Evolutionary conservation across 2,329 filamentous ascomycete species (phyloP).

Genomic region (Ophiocordyceps camponoti-rufipedis): DNA sequence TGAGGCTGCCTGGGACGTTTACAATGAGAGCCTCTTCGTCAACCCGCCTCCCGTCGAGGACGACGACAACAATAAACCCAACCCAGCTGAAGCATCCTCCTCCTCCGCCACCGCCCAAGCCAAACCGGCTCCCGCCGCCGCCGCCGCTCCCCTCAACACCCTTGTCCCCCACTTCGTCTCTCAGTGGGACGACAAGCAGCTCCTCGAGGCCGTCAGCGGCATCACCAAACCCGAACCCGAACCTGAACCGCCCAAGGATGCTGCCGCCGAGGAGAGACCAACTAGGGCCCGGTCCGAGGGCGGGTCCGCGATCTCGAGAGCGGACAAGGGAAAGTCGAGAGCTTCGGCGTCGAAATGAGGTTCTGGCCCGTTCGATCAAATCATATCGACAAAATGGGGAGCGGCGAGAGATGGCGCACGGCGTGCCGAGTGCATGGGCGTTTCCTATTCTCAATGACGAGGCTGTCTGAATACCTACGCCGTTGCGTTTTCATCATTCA

Average conservation of each 20-base stretch:
- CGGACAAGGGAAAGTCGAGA: neutral
- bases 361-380: neutral
- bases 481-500: no score
- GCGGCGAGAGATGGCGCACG: no score
- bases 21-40: slow-evolving; percentile 48
- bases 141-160: slow-evolving; percentile 11
- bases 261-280: slow-evolving; percentile 7
- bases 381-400: no score
- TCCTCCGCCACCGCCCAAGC: slow-evolving; percentile 1
- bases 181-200: slow-evolving; percentile 23
- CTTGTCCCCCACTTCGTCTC: slow-evolving; percentile 19
- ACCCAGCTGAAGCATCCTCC: neutral
- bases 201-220: slow-evolving; percentile 27
- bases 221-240: slow-evolving; percentile 16
- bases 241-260: slow-evolving; percentile 4
- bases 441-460: no score
- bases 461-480: no score
- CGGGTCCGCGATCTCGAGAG: neutral
- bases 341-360: neutral
- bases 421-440: no score
- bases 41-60: slow-evolving; percentile 4
- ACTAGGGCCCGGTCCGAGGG: neutral
- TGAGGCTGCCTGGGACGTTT: slow-evolving; percentile 56
- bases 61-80: slow-evolving; percentile 1
- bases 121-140: neutral